phyloP scores from a whole-genome alignment of 345 rosid genomes.

The Cardiospermum halicacabum region DNA sequence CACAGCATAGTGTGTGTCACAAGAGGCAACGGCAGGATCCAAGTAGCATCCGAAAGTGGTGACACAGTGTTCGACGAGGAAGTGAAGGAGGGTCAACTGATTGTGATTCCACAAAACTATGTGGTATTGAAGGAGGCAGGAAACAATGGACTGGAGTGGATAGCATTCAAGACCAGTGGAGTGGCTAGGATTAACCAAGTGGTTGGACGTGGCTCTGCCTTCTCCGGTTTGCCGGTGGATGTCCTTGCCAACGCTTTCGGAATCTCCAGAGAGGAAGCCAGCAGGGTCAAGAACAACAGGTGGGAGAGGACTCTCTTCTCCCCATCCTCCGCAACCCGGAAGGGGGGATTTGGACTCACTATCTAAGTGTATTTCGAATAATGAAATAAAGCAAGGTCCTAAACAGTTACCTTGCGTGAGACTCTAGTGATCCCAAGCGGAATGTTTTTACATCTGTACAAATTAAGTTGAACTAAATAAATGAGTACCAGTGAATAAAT shows the following conservation, averaged over 20 bases:
- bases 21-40: constrained; percentile 29
- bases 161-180: constrained; percentile 35
- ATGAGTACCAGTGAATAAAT: no score
- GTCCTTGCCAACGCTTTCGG: constrained; percentile 31
- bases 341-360: neutral
- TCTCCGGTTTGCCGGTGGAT: constrained; percentile 28
- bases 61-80: constrained; percentile 20
- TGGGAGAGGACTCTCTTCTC: constrained; percentile 14
- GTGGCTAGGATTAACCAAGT: constrained; percentile 2
- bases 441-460: no score
- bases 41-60: constrained; percentile 30
- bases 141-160: constrained; percentile 29
- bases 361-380: no score
- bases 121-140: constrained; percentile 30
- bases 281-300: constrained; percentile 31
- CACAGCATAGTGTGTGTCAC: constrained; percentile 32
- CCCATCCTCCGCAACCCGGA: no score
- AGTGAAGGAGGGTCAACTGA: constrained; percentile 31
- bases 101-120: constrained; percentile 31
- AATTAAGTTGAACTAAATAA: no score
- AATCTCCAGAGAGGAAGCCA: constrained; percentile 30
- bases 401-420: no score
- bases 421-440: no score
- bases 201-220: constrained; percentile 22
- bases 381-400: no score